These are phyloP conservation scores for Trichophaea hybrida DNA, from an alignment of 2,329 filamentous ascomycete species.

Conservation along the genomic window DNA sequence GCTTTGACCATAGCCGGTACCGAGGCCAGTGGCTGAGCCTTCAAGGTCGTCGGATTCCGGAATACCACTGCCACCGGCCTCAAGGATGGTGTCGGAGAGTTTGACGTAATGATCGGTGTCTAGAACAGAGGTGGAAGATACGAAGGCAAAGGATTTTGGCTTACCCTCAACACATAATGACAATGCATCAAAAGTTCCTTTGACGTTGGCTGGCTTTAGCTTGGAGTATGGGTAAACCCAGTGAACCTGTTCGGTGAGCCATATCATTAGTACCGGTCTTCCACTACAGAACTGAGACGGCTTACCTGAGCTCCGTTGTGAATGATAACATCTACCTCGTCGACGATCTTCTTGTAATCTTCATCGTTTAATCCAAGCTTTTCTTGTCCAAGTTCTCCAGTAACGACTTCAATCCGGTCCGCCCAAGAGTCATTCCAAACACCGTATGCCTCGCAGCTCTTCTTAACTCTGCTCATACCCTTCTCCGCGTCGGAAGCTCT, in stretches of 20 bases:
- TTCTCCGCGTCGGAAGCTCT: conserved; percentile 49
- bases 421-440: conserved; percentile 62
- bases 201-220: conserved; percentile 60
- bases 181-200: conserved; percentile 64
- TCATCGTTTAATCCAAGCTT: conserved; percentile 55
- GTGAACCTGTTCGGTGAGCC: conserved; percentile 40
- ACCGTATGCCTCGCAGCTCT: conserved; percentile 60
- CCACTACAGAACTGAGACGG: not conserved
- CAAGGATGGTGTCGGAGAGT: conserved; percentile 49
- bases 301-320: conserved; percentile 62
- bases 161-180: conserved; percentile 61
- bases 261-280: not conserved
- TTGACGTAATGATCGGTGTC: conserved; percentile 71
- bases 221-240: conserved; percentile 69
- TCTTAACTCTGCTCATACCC: conserved; percentile 49
- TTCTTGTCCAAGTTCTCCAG: conserved; percentile 59
- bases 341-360: conserved; percentile 49
- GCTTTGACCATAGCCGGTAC: conserved; percentile 77
- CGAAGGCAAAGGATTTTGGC: conserved; percentile 66
- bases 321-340: conserved; percentile 56
- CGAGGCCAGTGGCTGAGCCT: conserved; percentile 60
- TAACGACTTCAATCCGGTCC: conserved; percentile 48
- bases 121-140: conserved; percentile 68
- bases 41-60: conserved; percentile 63
- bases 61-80: conserved; percentile 49